Evolutionary conservation across 2,329 filamentous ascomycete genomes (phyloP).

Genomic region (Lasiodiplodia theobromae): DNA sequence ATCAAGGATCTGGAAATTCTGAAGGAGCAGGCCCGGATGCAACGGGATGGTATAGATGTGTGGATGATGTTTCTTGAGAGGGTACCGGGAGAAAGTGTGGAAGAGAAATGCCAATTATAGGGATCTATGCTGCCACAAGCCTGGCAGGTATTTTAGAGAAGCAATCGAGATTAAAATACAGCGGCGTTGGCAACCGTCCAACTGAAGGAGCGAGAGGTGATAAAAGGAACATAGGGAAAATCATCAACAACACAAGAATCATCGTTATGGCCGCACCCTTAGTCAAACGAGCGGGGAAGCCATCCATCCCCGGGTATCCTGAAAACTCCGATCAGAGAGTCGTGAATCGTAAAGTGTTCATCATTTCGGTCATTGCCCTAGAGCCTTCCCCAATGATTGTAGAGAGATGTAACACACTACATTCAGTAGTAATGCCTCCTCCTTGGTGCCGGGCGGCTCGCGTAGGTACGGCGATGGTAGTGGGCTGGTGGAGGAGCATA

Average conservation of each 20-base stretch:
- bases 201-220: background rate
- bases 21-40: background rate
- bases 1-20: background rate
- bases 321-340: background rate
- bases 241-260: background rate
- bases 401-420: background rate
- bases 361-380: background rate
- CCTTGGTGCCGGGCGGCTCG: conserved; percentile 6
- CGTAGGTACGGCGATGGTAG: conserved; percentile 19
- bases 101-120: background rate
- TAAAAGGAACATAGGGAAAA: background rate
- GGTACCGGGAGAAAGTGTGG: background rate
- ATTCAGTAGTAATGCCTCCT: conserved; percentile 13
- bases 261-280: background rate
- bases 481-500: background rate
- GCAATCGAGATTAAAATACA: background rate
- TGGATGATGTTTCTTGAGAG: background rate
- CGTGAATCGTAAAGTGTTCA: background rate
- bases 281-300: background rate
- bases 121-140: background rate
- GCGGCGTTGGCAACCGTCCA: background rate
- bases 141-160: background rate
- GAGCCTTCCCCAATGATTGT: background rate
- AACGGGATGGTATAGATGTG: background rate
- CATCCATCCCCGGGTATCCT: background rate